A percentile compares a stretch with the other conserved stretches of the same genome.
phyloP scores from a whole-genome alignment of 148 eudicot genomes.

The Linanthus parryae region DNA sequence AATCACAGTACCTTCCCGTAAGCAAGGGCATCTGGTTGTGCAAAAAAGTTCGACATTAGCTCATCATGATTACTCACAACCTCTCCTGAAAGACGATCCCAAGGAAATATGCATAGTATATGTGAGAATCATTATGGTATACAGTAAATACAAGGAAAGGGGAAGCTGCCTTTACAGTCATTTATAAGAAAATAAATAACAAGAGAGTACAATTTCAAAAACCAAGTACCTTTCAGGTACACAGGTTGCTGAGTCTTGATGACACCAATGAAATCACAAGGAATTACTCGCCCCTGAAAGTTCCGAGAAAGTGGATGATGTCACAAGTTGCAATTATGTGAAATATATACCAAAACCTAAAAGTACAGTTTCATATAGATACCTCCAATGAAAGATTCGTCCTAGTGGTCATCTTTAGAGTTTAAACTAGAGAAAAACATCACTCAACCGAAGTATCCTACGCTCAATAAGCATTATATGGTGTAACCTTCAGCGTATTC shows the following conservation, averaged over 20 bases:
- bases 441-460: too few species aligned
- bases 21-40: slow-evolving; percentile 99
- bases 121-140: neutral
- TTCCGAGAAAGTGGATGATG: slow-evolving; percentile 15
- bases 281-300: slow-evolving; percentile 89
- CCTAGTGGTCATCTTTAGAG: too few species aligned
- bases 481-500: too few species aligned
- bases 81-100: slow-evolving; percentile 57
- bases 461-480: too few species aligned
- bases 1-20: slow-evolving; percentile 98
- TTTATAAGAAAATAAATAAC: neutral
- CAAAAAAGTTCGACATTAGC: slow-evolving; percentile 99
- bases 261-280: slow-evolving; percentile 97
- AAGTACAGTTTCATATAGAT: too few species aligned
- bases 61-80: slow-evolving; percentile 93
- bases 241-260: slow-evolving; percentile 96
- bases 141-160: neutral
- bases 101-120: slow-evolving; percentile 4
- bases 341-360: too few species aligned
- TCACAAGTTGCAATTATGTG: too few species aligned
- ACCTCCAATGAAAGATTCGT: too few species aligned
- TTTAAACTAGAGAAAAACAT: too few species aligned
- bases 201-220: slow-evolving; percentile 2
- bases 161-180: neutral
- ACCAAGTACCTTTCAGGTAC: slow-evolving; percentile 66